Evolutionary conservation across 805 yeast species (phyloP).

Genomic region (Saccharomycopsis guyanensis): DNA sequence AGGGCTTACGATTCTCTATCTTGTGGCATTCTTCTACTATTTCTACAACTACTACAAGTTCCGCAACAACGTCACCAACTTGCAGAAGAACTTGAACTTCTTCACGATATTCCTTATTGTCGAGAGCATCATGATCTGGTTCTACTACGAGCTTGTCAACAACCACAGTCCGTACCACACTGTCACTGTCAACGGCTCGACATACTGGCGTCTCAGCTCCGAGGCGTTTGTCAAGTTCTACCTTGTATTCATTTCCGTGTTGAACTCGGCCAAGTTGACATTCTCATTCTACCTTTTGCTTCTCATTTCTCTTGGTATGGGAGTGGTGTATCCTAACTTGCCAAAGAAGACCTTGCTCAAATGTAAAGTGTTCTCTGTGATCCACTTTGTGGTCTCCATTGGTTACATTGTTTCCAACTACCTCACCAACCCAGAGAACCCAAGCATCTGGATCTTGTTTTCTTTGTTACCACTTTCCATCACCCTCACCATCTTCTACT

Average conservation of each 20-base stretch:
- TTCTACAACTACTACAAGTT: constrained; percentile 80
- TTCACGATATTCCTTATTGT: constrained; percentile 74
- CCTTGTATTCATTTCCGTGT: constrained; percentile 66
- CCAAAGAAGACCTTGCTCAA: constrained; percentile 67
- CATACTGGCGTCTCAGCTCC: constrained; percentile 32
- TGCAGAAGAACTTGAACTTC: constrained; percentile 85
- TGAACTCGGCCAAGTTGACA: constrained; percentile 76
- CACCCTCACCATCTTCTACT: constrained; percentile 65
- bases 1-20: constrained; percentile 73
- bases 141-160: constrained; percentile 80
- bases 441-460: constrained; percentile 44
- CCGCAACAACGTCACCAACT: constrained; percentile 78
- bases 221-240: constrained; percentile 58
- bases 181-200: constrained; percentile 24
- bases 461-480: constrained; percentile 65
- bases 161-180: constrained; percentile 27
- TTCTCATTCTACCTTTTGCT: constrained; percentile 82
- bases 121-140: constrained; percentile 86
- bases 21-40: constrained; percentile 73
- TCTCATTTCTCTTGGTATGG: constrained; percentile 87
- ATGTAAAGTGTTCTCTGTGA: constrained; percentile 50
- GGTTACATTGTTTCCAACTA: constrained; percentile 50
- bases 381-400: constrained; percentile 48
- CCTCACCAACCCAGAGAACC: constrained; percentile 41
- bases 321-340: constrained; percentile 83